Percentiles rank a stretch among this genome's conserved stretches.
Evolutionary conservation across 148 eudicot species (phyloP).

Genomic region (Salicornia ramosissima): DNA sequence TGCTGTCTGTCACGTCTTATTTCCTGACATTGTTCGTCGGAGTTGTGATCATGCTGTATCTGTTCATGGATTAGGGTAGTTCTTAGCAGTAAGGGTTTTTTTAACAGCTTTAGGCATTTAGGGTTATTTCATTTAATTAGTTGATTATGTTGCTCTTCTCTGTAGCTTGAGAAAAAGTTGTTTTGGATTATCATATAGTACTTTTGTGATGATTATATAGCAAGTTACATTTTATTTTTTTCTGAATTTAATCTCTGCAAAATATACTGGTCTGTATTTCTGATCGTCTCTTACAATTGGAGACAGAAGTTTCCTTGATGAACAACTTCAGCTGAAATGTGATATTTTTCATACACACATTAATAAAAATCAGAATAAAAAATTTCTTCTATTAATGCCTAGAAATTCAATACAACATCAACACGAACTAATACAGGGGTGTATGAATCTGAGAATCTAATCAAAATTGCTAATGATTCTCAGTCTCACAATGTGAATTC

Average conservation of each 20-base stretch:
- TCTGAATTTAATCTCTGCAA: not conserved
- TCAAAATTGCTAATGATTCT: not conserved
- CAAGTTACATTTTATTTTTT: not conserved
- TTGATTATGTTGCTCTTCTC: constrained; percentile 8
- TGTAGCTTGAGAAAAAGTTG: constrained; percentile 3
- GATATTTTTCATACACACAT: not conserved
- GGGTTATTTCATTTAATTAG: not conserved
- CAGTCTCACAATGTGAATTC: not conserved
- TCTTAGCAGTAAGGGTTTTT: not conserved
- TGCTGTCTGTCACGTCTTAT: constrained; percentile 33
- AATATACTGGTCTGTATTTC: not conserved
- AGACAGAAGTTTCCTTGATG: not conserved
- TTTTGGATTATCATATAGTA: constrained; percentile 12
- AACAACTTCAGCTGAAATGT: not conserved
- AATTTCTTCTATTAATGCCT: constrained; percentile 5
- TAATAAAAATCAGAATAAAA: constrained; percentile 3
- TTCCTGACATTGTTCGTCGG: constrained; percentile 35
- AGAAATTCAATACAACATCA: not conserved
- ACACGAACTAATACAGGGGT: constrained; percentile 11
- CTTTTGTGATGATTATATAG: constrained; percentile 1
- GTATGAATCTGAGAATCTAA: not conserved
- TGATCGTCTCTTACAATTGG: not conserved
- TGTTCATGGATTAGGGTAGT: constrained; percentile 29
- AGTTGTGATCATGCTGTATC: constrained; percentile 31
- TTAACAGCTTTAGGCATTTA: constrained; percentile 7